Evolutionary conservation across 306 rosid genomes (phyloP), one percentile per base, ranked within the genome.

Genomic region (Sicyos baderoa): DNA sequence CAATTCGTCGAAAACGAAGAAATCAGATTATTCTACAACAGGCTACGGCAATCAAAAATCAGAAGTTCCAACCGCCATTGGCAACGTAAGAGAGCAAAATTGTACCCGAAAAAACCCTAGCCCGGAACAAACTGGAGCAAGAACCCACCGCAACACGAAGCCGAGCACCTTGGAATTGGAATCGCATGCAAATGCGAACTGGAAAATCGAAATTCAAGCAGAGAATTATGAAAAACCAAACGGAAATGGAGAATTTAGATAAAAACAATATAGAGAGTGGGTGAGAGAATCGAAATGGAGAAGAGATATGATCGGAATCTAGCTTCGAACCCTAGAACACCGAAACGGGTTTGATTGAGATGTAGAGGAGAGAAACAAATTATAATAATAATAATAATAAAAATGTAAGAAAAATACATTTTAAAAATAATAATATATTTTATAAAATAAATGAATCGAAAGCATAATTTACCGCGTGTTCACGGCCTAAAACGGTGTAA

Each of bases 221-320:
- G 58, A 64, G 59, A 48, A 47, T 58, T 71, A 21, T 13, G 2
- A 12, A 32, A 32, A 19, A 42, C 68, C 47, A 14, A 19, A 42
- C 42, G 21, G 19, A 17, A 64, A 11, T 18, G 37, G 16, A n/a
- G 66, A 57, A 32, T 21, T 16, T 37, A 48, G 75, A 70, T 17
- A 74, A 73, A 78, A 55, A 67, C 72, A 67, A 67, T 48, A 67
- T 15, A 67, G 58, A 55, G 71, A 72, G 67, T 66, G 75, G 79
- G 82, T 81, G 88, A 79, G 87, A 77, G 80, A 86, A 79, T 79
- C 88, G 86, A 84, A 65, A 86, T 80, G 75, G 73, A n/a, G 79
- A 68, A 66, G 79, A 72, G 82, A 86, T 80, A 75, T 80, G 81
- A 80, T 82, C 83, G 89, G 72, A 87, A 84, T 84, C 88, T 81